Base-by-base conservation (phyloP, 441 rosid genomes). In the Caryocar brasiliense region DNA sequence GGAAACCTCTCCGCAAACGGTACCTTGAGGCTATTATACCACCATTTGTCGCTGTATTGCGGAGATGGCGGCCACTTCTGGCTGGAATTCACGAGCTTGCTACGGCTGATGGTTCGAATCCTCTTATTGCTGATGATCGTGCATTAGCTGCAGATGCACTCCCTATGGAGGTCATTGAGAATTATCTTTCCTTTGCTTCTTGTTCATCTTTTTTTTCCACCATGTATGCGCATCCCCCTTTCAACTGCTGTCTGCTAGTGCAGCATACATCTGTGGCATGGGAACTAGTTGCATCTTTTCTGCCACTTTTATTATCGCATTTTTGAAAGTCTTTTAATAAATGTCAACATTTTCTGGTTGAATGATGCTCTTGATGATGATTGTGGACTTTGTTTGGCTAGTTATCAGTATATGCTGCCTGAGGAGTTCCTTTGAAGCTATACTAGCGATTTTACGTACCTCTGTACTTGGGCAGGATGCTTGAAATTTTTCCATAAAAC, bases 21-120 rank as follows among this genome's bases (percentile, higher is more conserved):
- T 94, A 86, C 73, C 83, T 90, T 64, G 98, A 94, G 66, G 87
- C 89, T 44, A 86, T 86, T 58, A 45, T 90, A 64, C 99, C 99
- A 22, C 99, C 97, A 51, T 90, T 90, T 80, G 83, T 94, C 62
- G 96, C 99, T 53, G 83, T 90, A 14, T 72, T 94, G 70, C 78
- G 99, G 71, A 86, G 98, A 72, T 94, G 99, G 99, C 76, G 98
- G 54, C 99, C 98, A 10, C 84, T 86, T 75, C 67, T 94, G 62
- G 95, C 99, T 48, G 94, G 94, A 56, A 90, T 94, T 73, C 95
- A 85, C 77, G 99, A 94, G 71, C 96, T 94, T 76, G 91, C 95
- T 54, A 86, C 94, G 44, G 83, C 95, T 58, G 99, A 90, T 65
- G 98, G 99, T 54, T 68, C 76, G 78, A 94, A 94, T 79, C 99